phyloP scores from a whole-genome alignment of 2,329 filamentous ascomycete species.

The Stenocarpella maydis region DNA sequence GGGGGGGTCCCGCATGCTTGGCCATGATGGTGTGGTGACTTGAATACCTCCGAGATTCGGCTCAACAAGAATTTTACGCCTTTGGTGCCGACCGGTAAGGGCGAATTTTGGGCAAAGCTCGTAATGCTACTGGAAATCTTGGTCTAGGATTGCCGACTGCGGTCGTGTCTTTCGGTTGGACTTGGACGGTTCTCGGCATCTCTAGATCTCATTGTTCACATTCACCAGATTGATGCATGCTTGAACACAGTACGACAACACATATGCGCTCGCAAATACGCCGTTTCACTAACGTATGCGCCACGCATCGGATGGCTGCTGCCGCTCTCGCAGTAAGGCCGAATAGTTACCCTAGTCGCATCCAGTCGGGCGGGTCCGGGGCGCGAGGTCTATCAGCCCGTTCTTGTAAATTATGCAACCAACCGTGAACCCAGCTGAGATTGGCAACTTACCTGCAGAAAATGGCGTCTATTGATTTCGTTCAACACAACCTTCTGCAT shows the following conservation, averaged over 20 bases:
- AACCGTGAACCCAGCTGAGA: background rate
- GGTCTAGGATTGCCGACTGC: too few species aligned
- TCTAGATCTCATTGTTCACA: background rate
- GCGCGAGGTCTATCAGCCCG: background rate
- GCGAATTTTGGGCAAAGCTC: too few species aligned
- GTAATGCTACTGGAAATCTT: too few species aligned
- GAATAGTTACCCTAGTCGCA: background rate
- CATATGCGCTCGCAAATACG: background rate
- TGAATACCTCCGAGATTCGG: background rate
- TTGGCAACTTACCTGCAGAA: background rate
- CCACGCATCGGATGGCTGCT: background rate
- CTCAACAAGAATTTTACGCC: background rate
- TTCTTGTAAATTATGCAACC: background rate
- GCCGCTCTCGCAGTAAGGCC: background rate
- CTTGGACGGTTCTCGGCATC: background rate
- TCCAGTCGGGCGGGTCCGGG: constrained; percentile 2
- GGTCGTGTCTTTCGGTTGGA: background rate
- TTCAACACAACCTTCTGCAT: background rate
- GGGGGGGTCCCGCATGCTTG: too few species aligned
- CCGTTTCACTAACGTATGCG: constrained; percentile 6
- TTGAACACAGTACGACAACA: background rate
- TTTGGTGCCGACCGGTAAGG: background rate
- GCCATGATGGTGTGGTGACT: background rate
- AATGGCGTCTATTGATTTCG: background rate
- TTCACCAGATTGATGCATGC: background rate